A percentile compares a stretch with the other conserved stretches of the same genome.
These are phyloP conservation scores for Petunia secreta DNA, from an alignment of 257 asterid genomes.

Conservation along the genomic window DNA sequence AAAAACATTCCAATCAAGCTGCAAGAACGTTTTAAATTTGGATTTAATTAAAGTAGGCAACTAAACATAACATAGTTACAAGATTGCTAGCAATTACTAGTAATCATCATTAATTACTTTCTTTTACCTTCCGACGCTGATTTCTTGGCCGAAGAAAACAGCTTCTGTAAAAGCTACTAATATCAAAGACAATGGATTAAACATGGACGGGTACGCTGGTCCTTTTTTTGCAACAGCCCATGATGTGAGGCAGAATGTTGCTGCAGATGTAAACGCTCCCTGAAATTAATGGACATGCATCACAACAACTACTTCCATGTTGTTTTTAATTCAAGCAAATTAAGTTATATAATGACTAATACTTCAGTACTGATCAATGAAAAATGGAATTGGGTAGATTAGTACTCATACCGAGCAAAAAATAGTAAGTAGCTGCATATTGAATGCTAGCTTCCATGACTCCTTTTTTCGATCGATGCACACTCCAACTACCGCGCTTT, in stretches of 20 bases:
- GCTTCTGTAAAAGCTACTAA: slow-evolving; percentile 52
- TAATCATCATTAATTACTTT: too few species aligned
- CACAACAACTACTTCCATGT: too few species aligned
- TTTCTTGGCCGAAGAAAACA: slow-evolving; percentile 39
- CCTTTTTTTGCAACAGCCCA: slow-evolving; percentile 56
- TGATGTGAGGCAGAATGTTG: slow-evolving; percentile 51
- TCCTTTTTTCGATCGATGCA: slow-evolving; percentile 43
- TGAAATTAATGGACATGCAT: slow-evolving; percentile 11
- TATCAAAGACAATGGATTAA: slow-evolving; percentile 61
- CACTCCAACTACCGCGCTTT: slow-evolving; percentile 43
- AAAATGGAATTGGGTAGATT: neutral
- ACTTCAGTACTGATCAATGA: neutral
- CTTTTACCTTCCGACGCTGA: slow-evolving; percentile 51
- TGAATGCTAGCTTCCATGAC: slow-evolving; percentile 54
- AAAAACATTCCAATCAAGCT: slow-evolving; percentile 59
- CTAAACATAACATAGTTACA: neutral
- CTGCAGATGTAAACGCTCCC: slow-evolving; percentile 64
- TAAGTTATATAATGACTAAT: too few species aligned
- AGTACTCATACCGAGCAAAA: slow-evolving; percentile 51
- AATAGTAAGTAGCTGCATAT: slow-evolving; percentile 62
- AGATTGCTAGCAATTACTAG: neutral
- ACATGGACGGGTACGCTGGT: slow-evolving; percentile 75
- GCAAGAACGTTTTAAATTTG: neutral
- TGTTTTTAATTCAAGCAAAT: too few species aligned
- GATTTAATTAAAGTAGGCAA: too few species aligned